phyloP scores from a whole-genome alignment of 1,139 yeast species.

The Yamadazyma blattariae region DNA sequence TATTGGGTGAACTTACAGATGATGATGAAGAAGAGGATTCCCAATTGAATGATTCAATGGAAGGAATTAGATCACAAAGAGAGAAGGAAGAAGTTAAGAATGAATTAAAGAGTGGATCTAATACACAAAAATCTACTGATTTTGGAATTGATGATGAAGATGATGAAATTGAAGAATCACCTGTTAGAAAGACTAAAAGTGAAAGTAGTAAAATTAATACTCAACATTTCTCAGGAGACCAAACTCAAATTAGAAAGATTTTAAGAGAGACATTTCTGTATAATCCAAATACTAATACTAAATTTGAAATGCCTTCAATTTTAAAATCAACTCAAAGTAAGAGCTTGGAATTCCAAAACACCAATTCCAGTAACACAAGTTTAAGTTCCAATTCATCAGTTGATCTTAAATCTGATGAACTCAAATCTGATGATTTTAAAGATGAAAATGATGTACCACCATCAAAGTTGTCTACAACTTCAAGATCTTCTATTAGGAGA shows the following conservation, averaged over 20 bases:
- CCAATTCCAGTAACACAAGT: background rate
- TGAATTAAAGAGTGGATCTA: background rate
- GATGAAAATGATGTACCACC: background rate
- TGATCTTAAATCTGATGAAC: slow-evolving; percentile 12
- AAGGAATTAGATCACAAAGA: background rate
- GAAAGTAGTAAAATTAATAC: background rate
- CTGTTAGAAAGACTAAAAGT: slow-evolving; percentile 21
- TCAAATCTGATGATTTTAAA: background rate
- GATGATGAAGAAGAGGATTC: slow-evolving; percentile 13
- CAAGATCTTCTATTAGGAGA: background rate
- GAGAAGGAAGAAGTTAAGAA: background rate
- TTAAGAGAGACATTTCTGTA: slow-evolving; percentile 30
- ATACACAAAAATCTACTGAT: slow-evolving; percentile 3
- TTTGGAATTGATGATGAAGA: slow-evolving; percentile 25
- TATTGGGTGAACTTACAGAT: slow-evolving; percentile 23
- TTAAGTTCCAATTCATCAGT: slow-evolving; percentile 7
- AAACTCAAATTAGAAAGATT: slow-evolving; percentile 15
- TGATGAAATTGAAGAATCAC: slow-evolving; percentile 45
- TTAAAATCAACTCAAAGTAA: background rate
- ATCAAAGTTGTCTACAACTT: background rate
- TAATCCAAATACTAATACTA: slow-evolving; percentile 7
- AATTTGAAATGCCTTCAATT: slow-evolving; percentile 3
- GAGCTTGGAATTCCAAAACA: background rate
- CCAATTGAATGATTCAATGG: background rate
- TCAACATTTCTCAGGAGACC: slow-evolving; percentile 5